A percentile compares a stretch with the other conserved stretches of the same genome.
Conservation (phyloP, 345 rosid species). For the Microcos paniculata region DNA sequence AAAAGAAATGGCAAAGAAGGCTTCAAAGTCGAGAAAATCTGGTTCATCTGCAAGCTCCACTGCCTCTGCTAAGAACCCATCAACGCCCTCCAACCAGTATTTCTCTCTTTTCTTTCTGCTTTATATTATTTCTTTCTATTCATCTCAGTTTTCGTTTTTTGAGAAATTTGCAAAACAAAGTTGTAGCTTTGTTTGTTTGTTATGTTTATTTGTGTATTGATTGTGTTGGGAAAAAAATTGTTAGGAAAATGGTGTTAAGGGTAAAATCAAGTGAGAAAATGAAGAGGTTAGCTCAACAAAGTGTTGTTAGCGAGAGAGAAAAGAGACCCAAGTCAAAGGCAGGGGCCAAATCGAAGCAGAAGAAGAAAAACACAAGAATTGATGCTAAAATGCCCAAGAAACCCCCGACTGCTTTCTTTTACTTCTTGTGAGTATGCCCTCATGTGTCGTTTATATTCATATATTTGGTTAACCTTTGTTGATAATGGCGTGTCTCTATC, state of each 20-base stretch:
- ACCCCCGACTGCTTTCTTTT: conserved; percentile 93
- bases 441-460: not conserved
- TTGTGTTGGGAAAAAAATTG: not conserved
- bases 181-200: not conserved
- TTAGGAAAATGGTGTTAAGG: not conserved
- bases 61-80: not conserved
- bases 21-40: not conserved
- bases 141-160: not conserved
- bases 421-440: conserved; percentile 54
- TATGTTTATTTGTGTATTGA: not conserved
- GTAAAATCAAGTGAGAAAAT: conserved; percentile 6
- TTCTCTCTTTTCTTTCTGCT: not conserved
- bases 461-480: not conserved
- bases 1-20: not conserved
- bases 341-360: conserved; percentile 30
- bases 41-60: not conserved
- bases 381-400: conserved; percentile 80
- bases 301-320: not conserved
- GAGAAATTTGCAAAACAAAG: not conserved
- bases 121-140: not conserved
- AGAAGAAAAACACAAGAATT: conserved; percentile 40
- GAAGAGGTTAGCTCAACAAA: conserved; percentile 1
- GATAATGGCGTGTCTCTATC: not conserved
- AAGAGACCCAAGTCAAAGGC: not conserved
- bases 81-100: conserved; percentile 6